phyloP scores from a whole-genome alignment of 352 stramenopile species.

The Pythium diclinum region DNA sequence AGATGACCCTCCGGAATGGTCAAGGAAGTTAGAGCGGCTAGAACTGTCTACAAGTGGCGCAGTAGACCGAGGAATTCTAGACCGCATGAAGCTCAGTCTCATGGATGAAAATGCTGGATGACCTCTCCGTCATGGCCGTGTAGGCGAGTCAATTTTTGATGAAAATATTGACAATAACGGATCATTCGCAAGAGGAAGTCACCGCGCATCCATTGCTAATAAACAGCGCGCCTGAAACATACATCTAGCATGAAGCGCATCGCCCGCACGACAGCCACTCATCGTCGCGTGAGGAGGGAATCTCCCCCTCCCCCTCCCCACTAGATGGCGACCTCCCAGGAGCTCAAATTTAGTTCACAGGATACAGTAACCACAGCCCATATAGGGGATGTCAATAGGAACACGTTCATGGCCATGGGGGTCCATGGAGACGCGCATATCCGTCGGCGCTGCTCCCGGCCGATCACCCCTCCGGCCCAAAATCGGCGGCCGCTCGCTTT shows the following conservation, averaged over 20 bases:
- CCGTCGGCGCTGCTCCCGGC: neutral
- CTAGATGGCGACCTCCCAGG: slow-evolving; percentile 4
- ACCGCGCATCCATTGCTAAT: neutral
- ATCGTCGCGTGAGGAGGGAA: neutral
- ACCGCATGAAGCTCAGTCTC: neutral
- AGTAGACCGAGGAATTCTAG: neutral
- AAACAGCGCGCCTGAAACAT: neutral
- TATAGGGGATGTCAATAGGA: neutral
- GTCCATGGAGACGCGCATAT: neutral
- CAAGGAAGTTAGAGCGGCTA: neutral
- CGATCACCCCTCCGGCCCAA: neutral
- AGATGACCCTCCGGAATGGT: neutral
- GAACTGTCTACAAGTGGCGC: neutral
- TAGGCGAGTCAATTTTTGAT: neutral
- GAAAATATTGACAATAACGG: neutral
- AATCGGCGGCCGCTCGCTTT: slow-evolving; percentile 5
- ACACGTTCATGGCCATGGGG: neutral
- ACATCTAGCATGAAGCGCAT: slow-evolving; percentile 5
- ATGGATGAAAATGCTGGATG: neutral
- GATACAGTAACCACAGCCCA: neutral
- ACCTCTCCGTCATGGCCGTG: slow-evolving; percentile 1
- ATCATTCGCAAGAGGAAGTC: slow-evolving; percentile 6
- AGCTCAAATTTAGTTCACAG: neutral
- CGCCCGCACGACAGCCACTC: slow-evolving; percentile 5
- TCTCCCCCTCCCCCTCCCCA: neutral